phyloP scores from a whole-genome alignment of 2,329 filamentous ascomycete species.

The Aspergillus sp. region DNA sequence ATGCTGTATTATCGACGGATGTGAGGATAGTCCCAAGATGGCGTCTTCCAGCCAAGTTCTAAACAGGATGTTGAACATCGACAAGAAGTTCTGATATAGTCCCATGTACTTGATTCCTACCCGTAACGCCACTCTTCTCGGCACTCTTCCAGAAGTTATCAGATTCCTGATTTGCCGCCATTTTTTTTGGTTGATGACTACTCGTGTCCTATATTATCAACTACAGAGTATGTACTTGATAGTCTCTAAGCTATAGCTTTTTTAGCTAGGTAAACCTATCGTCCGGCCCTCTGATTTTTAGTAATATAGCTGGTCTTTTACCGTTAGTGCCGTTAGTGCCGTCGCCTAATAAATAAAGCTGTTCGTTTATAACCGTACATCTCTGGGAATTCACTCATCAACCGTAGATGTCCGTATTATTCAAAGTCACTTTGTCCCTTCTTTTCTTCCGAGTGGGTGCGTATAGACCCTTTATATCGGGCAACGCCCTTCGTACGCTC shows the following conservation, averaged over 20 bases:
- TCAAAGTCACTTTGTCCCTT: neutral
- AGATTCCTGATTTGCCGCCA: neutral
- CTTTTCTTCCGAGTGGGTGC: neutral
- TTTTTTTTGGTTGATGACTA: conserved; percentile 5
- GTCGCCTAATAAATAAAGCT: neutral
- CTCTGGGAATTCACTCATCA: neutral
- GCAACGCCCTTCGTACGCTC: neutral
- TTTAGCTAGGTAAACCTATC: conserved; percentile 17
- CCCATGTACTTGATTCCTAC: neutral
- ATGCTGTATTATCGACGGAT: no score
- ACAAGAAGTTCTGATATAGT: neutral
- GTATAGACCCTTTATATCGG: neutral
- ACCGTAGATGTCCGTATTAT: neutral
- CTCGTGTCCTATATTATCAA: neutral
- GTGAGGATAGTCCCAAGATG: neutral
- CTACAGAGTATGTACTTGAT: no score
- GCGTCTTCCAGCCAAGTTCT: neutral
- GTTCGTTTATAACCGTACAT: neutral
- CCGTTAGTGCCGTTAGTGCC: neutral
- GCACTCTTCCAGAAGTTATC: neutral
- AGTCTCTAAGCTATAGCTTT: no score
- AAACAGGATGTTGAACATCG: neutral
- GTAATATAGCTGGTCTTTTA: conserved; percentile 4
- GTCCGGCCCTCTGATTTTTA: conserved; percentile 12
- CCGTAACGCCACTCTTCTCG: neutral